phyloP scores from a whole-genome alignment of 768 basidiomycete genomes.

The Auricularia sp. region DNA sequence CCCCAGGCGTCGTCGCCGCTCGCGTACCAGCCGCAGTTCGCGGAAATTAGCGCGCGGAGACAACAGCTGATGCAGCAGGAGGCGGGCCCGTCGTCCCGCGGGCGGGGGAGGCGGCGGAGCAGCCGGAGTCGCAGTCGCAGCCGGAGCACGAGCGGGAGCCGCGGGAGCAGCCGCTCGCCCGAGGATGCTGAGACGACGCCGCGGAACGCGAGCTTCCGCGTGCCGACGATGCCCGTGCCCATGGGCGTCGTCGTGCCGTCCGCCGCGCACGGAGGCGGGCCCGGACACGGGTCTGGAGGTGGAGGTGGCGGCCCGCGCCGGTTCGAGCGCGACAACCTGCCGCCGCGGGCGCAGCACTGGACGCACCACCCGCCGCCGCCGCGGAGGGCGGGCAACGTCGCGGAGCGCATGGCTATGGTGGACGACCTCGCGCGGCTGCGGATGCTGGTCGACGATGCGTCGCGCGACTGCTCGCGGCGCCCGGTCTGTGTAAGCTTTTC shows the following conservation, averaged over 20 bases:
- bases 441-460: no score
- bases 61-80: neutral
- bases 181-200: neutral
- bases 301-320: neutral
- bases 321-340: neutral
- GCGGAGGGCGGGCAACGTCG: neutral
- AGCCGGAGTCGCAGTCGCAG: neutral
- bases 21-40: neutral
- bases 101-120: neutral
- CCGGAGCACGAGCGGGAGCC: neutral
- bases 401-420: neutral
- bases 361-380: neutral
- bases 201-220: slow-evolving; percentile 1
- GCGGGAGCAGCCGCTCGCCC: neutral
- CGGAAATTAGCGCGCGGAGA: neutral
- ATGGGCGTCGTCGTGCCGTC: neutral
- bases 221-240: neutral
- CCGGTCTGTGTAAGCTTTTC: no score
- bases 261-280: neutral
- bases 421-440: neutral
- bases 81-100: neutral
- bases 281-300: neutral
- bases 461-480: no score
- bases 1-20: neutral
- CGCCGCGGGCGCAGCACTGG: neutral